Conservation (phyloP, 164 flowering plant genomes). For the Berberis vulgaris region DNA sequence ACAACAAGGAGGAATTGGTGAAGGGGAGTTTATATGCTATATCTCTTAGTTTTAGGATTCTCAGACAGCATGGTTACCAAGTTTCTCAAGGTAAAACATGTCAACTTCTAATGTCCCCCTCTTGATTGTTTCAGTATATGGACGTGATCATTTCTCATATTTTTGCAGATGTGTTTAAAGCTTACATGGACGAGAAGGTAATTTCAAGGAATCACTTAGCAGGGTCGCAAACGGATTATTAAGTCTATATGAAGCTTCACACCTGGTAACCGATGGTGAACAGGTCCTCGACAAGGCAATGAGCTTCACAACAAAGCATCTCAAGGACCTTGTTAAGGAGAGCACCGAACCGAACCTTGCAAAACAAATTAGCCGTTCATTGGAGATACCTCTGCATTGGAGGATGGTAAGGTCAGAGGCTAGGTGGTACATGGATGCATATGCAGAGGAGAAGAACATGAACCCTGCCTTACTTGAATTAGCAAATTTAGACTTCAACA, state of each 20-base stretch:
- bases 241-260: conserved; percentile 12
- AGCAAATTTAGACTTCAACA: conserved; percentile 11
- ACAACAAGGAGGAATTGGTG: not conserved
- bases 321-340: not conserved
- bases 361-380: conserved; percentile 1
- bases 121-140: not conserved
- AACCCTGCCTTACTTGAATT: conserved; percentile 6
- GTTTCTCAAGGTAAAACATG: conserved; percentile 13
- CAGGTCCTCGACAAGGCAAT: not conserved
- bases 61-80: conserved; percentile 18
- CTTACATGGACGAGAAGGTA: not conserved
- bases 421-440: conserved; percentile 9
- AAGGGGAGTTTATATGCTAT: conserved; percentile 11
- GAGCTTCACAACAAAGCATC: conserved; percentile 2
- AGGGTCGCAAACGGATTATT: conserved; percentile 6
- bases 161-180: conserved; percentile 5
- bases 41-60: conserved; percentile 17
- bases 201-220: not conserved
- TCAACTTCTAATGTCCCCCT: not conserved
- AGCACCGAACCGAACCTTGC: not conserved
- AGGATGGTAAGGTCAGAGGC: conserved; percentile 7
- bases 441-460: not conserved
- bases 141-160: not conserved
- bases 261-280: conserved; percentile 3
- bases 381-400: conserved; percentile 10